Conservation (phyloP, 768 basidiomycete genomes). For the Mycena indigotica region DNA sequence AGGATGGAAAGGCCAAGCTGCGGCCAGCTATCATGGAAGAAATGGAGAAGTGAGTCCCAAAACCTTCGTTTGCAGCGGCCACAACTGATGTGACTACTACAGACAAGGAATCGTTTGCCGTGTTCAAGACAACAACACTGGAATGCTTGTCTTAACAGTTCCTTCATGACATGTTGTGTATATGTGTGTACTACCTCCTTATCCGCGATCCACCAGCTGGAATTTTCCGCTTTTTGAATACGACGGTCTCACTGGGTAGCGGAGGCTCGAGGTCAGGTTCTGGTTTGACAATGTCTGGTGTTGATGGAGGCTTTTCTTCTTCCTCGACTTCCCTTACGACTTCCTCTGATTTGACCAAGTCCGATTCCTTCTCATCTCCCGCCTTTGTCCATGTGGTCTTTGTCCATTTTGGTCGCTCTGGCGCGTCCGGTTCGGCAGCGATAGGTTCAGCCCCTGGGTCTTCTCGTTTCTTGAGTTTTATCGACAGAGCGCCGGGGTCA, state of each 20-base stretch:
- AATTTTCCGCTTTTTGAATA: conserved; percentile 38
- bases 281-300: background rate
- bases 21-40: conserved; percentile 79
- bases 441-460: no score
- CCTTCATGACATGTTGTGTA: conserved; percentile 7
- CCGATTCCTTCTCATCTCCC: conserved; percentile 9
- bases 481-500: conserved; percentile 71
- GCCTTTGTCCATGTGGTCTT: conserved; percentile 34
- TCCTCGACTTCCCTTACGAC: no score
- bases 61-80: background rate
- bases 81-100: conserved; percentile 12
- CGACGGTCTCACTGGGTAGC: conserved; percentile 7
- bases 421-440: conserved; percentile 22
- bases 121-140: conserved; percentile 74
- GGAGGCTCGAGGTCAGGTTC: conserved; percentile 9
- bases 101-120: conserved; percentile 70
- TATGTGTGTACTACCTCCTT: conserved; percentile 12
- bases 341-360: no score
- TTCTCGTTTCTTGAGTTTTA: conserved; percentile 66
- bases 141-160: conserved; percentile 61
- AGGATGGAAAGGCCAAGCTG: conserved; percentile 69
- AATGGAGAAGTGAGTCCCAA: conserved; percentile 66
- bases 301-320: background rate
- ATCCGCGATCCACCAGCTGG: conserved; percentile 27
- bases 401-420: conserved; percentile 33